A percentile compares a stretch with the other conserved stretches of the same genome.
phyloP scores from a whole-genome alignment of 176 grass and related monocot species.

The Avena eriantha region DNA sequence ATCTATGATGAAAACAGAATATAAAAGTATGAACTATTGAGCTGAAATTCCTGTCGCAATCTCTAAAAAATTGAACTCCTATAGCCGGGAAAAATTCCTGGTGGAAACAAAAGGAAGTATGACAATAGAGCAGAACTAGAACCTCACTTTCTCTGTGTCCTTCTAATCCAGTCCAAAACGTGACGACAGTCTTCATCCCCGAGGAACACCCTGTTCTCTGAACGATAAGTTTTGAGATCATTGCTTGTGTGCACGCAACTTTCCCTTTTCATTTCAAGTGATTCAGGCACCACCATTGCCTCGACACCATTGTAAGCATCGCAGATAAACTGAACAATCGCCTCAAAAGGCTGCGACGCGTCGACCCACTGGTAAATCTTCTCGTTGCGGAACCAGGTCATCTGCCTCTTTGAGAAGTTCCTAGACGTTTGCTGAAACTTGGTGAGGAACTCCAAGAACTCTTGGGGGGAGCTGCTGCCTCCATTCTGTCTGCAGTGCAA shows the following conservation, averaged over 20 bases:
- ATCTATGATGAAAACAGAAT: slow-evolving; percentile 9
- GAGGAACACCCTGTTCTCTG: slow-evolving; percentile 65
- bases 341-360: slow-evolving; percentile 62
- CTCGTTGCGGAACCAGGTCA: slow-evolving; percentile 85
- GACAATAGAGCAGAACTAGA: not conserved
- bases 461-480: slow-evolving; percentile 63
- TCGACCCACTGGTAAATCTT: slow-evolving; percentile 79
- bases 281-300: slow-evolving; percentile 55
- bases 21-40: not conserved
- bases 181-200: slow-evolving; percentile 53
- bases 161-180: slow-evolving; percentile 77
- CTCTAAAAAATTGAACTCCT: not conserved
- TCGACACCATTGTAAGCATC: slow-evolving; percentile 52
- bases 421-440: slow-evolving; percentile 70
- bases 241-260: slow-evolving; percentile 36
- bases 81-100: not conserved
- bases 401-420: slow-evolving; percentile 88
- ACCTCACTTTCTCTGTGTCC: slow-evolving; percentile 53
- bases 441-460: slow-evolving; percentile 60
- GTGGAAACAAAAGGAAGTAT: slow-evolving; percentile 20
- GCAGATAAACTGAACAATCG: slow-evolving; percentile 61
- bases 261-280: slow-evolving; percentile 73
- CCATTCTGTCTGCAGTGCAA: slow-evolving; percentile 63
- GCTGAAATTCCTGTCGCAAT: not conserved
- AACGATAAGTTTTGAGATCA: slow-evolving; percentile 68